Percentiles rank a stretch among this genome's conserved stretches.
phyloP scores from a whole-genome alignment of 305 asterid species.

The Coffea humblotiana region DNA sequence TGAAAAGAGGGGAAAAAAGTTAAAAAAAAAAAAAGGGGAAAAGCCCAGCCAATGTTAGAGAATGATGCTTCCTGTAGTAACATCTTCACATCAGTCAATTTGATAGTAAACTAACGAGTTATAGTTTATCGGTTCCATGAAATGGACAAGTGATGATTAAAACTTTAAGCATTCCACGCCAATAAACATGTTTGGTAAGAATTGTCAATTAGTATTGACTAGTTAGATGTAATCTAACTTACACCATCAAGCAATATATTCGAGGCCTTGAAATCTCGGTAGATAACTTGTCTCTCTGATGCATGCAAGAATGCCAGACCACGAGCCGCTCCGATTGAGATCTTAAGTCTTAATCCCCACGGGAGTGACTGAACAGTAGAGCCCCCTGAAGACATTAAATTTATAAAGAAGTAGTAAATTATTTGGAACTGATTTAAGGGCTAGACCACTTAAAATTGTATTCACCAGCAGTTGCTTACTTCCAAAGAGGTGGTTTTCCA shows the following conservation, averaged over 20 bases:
- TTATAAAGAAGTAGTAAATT: neutral
- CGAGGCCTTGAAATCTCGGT: slow-evolving; percentile 81
- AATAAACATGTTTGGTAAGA: neutral
- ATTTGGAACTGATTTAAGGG: neutral
- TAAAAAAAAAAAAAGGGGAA: too few relatives aligned
- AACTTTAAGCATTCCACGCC: neutral
- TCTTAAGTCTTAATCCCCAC: slow-evolving; percentile 68
- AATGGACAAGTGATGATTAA: neutral
- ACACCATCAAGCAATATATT: slow-evolving; percentile 84
- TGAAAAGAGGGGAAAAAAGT: slow-evolving; percentile 24
- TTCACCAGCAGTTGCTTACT: slow-evolving; percentile 27
- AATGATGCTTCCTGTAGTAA: neutral
- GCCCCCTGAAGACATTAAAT: slow-evolving; percentile 48
- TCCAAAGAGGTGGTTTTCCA: slow-evolving; percentile 58
- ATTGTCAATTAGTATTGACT: neutral
- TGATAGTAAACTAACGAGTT: neutral
- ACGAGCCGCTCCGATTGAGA: slow-evolving; percentile 63
- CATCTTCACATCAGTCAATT: neutral
- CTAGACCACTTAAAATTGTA: neutral
- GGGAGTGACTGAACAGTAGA: slow-evolving; percentile 76
- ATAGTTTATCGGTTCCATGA: neutral
- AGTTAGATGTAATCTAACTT: slow-evolving; percentile 13
- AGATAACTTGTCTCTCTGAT: slow-evolving; percentile 60
- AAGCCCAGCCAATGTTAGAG: neutral
- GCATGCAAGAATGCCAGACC: slow-evolving; percentile 72